Base-by-base conservation (phyloP, 1,139 yeast species). In the Diutina mesorugosa region DNA sequence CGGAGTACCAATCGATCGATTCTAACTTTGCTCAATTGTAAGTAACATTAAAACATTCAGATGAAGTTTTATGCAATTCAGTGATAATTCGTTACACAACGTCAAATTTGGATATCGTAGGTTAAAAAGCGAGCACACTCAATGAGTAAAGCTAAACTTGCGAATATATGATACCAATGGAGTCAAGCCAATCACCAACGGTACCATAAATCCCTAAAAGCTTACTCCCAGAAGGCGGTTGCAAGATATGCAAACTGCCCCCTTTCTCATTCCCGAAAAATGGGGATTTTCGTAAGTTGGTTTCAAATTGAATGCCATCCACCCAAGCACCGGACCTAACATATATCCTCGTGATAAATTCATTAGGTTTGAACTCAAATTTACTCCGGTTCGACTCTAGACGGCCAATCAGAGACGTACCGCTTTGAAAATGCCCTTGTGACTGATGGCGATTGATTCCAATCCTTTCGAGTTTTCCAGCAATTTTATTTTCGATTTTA, bases 321-420 rank as follows among this genome's bases (percentile, higher is more conserved):
- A 93, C 74, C 97, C 98, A 93, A 1, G 79, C 84, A 6, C 98
- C 98, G 56, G 83, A 76, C 60, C 96, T 76, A 54, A 90, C 72
- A 57, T 78, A 76, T 58, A 90, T 73, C 48, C 85, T 86, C 4
- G 74, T 66, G 8, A 93, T 72, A 10, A 63, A 61, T 65, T 91
- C 97, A 45, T 83, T 88, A 0, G 68, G 69, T 2, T 72, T 71
- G 9, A 91, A 65, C 1, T 66, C 67, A 59, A 86, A 78, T 56
- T 87, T 95, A 0, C 84, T 67, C 58, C 77, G 84, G 55, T 76
- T 72, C 1, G 74, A 72, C 3, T 84, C n/a, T 59, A 56, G 55
- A 62, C 5, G 28, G 4, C 45, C 56, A n/a, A 32, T 38, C 47
- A 18, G 47, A 12, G 53, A 32, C 5, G 8, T n/a, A 1, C 45